Conservation (phyloP, 2,329 filamentous ascomycete genomes). For the Epichloe sibirici region DNA sequence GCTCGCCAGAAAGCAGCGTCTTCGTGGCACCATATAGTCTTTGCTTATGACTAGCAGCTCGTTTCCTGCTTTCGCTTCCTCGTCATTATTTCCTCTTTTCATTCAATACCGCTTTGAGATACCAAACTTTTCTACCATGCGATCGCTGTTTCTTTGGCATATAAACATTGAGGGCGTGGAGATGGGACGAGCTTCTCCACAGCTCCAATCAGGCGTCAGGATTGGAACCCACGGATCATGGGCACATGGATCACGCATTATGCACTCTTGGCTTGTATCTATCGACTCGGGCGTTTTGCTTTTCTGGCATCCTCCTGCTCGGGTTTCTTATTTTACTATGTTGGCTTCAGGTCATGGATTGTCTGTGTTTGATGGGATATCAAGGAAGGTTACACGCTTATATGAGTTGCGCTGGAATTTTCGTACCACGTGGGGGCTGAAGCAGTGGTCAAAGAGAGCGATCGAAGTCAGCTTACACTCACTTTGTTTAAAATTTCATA, state of each 20-base stretch:
- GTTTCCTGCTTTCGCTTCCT: background rate
- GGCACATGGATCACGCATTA: background rate
- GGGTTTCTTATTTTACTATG: background rate
- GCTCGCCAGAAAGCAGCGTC: constrained; percentile 58
- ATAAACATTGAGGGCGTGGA: constrained; percentile 1
- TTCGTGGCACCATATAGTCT: constrained; percentile 35
- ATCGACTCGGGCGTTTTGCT: background rate
- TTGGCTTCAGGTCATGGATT: background rate
- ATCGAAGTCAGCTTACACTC: background rate
- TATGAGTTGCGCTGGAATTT: constrained; percentile 3
- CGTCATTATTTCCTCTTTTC: background rate
- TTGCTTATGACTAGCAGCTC: background rate
- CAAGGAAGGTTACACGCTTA: constrained; percentile 2
- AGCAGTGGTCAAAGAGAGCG: background rate
- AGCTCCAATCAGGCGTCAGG: constrained; percentile 1
- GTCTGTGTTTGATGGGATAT: background rate
- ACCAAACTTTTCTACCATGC: constrained; percentile 2
- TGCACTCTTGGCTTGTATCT: background rate
- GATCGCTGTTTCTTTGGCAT: constrained; percentile 5
- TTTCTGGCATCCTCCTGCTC: background rate
- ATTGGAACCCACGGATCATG: background rate
- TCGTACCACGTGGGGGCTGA: background rate
- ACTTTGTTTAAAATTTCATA: background rate
- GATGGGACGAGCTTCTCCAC: background rate
- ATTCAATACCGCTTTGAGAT: constrained; percentile 1